Percentiles rank a stretch among this genome's conserved stretches.
Conservation (phyloP, 2,329 filamentous ascomycete genomes). For the Fusarium sp. region DNA sequence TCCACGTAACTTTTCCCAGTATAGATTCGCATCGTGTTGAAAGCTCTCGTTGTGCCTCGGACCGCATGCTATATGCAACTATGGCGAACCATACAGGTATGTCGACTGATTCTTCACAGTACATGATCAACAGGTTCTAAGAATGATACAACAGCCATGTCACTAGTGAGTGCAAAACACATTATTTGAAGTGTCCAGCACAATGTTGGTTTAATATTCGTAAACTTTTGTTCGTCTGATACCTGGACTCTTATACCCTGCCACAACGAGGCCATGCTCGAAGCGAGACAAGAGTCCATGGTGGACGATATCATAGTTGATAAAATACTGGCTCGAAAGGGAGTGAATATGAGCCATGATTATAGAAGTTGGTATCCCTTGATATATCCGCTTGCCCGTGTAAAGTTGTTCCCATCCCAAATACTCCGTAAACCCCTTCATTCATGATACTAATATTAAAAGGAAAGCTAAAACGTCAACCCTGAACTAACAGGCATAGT, state of each 20-base stretch:
- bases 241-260: background rate
- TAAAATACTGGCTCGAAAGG: slow-evolving; percentile 11
- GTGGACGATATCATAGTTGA: slow-evolving; percentile 17
- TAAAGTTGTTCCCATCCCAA: slow-evolving; percentile 7
- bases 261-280: background rate
- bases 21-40: background rate
- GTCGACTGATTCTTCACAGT: background rate
- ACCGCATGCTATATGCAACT: background rate
- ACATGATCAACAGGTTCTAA: background rate
- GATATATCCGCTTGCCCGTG: slow-evolving; percentile 14
- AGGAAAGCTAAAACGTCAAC: slow-evolving; percentile 8
- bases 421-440: slow-evolving; percentile 28
- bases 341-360: slow-evolving; percentile 26
- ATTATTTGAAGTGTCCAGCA: background rate
- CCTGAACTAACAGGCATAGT: slow-evolving; percentile 1
- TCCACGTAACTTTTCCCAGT: too few species aligned
- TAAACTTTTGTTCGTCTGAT: background rate
- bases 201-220: background rate
- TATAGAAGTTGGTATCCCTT: slow-evolving; percentile 24
- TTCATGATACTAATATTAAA: slow-evolving; percentile 14
- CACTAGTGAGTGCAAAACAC: background rate
- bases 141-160: background rate
- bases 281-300: background rate
- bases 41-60: background rate
- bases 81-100: background rate